phyloP scores from a whole-genome alignment of 495 filamentous ascomycete genomes.

The Hyaloscypha hepaticicola region DNA sequence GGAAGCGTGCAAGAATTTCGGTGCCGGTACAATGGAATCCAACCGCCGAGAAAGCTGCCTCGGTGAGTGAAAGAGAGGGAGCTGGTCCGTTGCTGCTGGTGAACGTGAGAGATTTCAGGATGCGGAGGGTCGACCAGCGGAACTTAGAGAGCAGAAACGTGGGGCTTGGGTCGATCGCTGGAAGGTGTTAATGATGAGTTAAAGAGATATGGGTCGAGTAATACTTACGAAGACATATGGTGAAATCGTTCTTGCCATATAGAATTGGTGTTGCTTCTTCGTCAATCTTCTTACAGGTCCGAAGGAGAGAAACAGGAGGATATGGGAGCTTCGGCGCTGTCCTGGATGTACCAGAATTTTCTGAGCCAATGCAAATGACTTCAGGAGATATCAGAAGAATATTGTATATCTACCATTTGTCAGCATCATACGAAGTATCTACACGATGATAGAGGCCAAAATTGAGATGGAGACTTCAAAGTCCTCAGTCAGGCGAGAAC shows the following conservation, averaged over 20 bases:
- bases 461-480: slow-evolving; percentile 24
- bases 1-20: slow-evolving; percentile 12
- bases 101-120: slow-evolving; percentile 13
- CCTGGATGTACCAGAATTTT: neutral
- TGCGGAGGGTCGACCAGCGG: slow-evolving; percentile 29
- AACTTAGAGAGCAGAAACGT: slow-evolving; percentile 28
- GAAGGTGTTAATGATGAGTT: neutral
- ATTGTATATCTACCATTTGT: neutral
- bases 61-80: neutral
- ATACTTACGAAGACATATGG: slow-evolving; percentile 28
- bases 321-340: neutral
- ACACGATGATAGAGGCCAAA: neutral
- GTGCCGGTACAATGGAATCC: slow-evolving; percentile 15
- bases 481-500: neutral
- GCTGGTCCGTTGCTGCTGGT: slow-evolving; percentile 2
- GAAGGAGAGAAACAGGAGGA: slow-evolving; percentile 26
- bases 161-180: slow-evolving; percentile 3
- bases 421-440: neutral
- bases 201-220: neutral
- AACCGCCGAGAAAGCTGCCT: neutral
- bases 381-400: neutral
- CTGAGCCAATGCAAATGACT: neutral
- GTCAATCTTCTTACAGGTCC: slow-evolving; percentile 35
- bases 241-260: slow-evolving; percentile 35
- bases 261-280: slow-evolving; percentile 35